Evolutionary conservation across 2,329 filamentous ascomycete species (phyloP).

Genomic region (Fusarium sp.): DNA sequence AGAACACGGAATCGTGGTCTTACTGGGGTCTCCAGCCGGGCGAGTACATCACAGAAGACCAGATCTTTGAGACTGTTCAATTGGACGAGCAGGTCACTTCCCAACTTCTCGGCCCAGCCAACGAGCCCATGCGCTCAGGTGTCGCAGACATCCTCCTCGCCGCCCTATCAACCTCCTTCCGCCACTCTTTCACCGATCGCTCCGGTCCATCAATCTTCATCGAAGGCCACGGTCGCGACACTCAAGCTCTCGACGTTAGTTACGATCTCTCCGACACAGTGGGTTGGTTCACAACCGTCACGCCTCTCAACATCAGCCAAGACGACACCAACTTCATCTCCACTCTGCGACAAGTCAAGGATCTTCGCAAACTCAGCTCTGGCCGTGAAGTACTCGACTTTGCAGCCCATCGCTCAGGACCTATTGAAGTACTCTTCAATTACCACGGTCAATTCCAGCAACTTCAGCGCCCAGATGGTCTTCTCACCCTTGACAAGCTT

Average conservation of each 20-base stretch:
- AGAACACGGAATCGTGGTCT: accelerated
- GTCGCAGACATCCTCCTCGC: not conserved
- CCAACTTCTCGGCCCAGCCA: not conserved
- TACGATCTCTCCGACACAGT: not conserved
- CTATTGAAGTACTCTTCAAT: not conserved
- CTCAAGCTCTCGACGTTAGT: not conserved
- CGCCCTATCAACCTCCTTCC: accelerated
- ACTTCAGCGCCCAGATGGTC: not conserved
- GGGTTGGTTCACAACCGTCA: not conserved
- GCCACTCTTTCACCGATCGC: not conserved
- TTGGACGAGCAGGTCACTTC: not conserved
- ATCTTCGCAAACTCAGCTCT: not conserved
- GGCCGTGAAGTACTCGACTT: not conserved
- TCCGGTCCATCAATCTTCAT: not conserved
- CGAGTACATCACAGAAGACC: not conserved
- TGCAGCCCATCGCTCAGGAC: not conserved
- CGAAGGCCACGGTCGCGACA: not conserved
- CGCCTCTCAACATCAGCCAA: not conserved
- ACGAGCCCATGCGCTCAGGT: not conserved
- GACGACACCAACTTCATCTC: accelerated
- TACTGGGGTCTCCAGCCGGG: not conserved
- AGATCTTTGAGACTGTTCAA: not conserved
- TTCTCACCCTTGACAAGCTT: not conserved
- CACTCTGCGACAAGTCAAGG: not conserved
- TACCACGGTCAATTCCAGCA: slow-evolving; percentile 3